phyloP scores from a whole-genome alignment of 2,329 filamentous ascomycete genomes.

The Colletotrichum salicis region DNA sequence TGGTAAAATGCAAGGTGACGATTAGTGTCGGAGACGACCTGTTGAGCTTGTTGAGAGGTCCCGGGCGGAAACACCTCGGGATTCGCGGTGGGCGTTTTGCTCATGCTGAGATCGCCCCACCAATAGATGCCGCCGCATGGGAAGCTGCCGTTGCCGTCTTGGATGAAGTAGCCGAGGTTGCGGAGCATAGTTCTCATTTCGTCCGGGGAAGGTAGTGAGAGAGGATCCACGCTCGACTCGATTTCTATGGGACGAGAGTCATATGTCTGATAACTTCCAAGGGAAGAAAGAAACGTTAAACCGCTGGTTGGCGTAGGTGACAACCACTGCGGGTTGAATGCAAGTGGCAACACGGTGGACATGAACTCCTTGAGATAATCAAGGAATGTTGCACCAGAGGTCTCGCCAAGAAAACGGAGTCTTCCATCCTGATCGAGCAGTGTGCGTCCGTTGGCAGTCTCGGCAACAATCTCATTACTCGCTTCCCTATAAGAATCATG shows the following conservation, averaged over 20 bases:
- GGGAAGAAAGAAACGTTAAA: conserved; percentile 50
- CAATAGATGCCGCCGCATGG: conserved; percentile 59
- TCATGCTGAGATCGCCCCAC: conserved; percentile 55
- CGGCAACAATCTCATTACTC: conserved; percentile 34
- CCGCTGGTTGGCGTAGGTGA: conserved; percentile 38
- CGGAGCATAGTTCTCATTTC: conserved; percentile 52
- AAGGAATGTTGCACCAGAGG: conserved; percentile 61
- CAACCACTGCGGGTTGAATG: conserved; percentile 37
- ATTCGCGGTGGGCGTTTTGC: conserved; percentile 29
- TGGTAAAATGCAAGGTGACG: conserved; percentile 58
- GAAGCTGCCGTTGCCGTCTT: conserved; percentile 55
- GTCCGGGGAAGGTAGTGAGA: conserved; percentile 49
- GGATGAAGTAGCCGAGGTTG: conserved; percentile 55
- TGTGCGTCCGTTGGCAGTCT: conserved; percentile 50
- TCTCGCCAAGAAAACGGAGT: conserved; percentile 59
- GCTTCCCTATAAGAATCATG: conserved; percentile 18
- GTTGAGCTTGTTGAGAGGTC: conserved; percentile 37
- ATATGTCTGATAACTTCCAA: conserved; percentile 59
- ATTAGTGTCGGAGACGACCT: conserved; percentile 39
- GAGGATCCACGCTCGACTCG: conserved; percentile 49
- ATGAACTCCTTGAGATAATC: conserved; percentile 61
- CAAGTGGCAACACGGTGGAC: conserved; percentile 49
- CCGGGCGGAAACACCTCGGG: conserved; percentile 37
- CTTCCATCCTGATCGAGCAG: conserved; percentile 57
- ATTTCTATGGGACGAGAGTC: conserved; percentile 55